Evolutionary conservation across 441 rosid genomes (phyloP).

Genomic region (Gossypium schwendimanii): DNA sequence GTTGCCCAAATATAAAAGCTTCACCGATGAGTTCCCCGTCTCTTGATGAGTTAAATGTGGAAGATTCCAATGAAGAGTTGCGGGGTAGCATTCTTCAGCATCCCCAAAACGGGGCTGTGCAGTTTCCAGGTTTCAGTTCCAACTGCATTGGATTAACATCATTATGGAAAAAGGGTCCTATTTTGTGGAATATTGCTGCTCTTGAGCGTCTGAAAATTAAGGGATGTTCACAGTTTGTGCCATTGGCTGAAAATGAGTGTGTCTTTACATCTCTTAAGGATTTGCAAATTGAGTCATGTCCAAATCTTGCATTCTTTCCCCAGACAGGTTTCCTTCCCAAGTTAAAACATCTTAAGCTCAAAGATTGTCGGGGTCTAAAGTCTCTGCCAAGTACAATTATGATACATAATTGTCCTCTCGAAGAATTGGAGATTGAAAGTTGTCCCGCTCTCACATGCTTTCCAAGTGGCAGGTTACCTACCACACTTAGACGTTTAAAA

Average conservation of each 20-base stretch:
- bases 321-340: not conserved
- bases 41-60: conserved; percentile 9
- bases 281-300: conserved; percentile 5
- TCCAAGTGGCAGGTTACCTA: conserved; percentile 3
- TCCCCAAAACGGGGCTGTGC: not conserved
- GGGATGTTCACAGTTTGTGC: not conserved
- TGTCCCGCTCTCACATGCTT: conserved; percentile 7
- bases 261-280: not conserved
- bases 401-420: conserved; percentile 7
- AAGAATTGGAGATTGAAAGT: conserved; percentile 9
- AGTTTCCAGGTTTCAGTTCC: conserved; percentile 1
- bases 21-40: conserved; percentile 1
- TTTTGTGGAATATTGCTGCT: not conserved
- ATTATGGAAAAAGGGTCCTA: not conserved
- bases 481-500: not conserved
- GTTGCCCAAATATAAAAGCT: conserved; percentile 11
- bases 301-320: not conserved
- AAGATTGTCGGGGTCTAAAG: not conserved
- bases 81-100: not conserved
- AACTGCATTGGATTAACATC: conserved; percentile 2
- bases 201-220: conserved; percentile 9
- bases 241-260: not conserved
- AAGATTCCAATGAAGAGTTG: conserved; percentile 5
- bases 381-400: not conserved
- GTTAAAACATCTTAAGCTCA: conserved; percentile 7